phyloP scores from a whole-genome alignment of 768 basidiomycete species.

The Leccinum aurantiacum region DNA sequence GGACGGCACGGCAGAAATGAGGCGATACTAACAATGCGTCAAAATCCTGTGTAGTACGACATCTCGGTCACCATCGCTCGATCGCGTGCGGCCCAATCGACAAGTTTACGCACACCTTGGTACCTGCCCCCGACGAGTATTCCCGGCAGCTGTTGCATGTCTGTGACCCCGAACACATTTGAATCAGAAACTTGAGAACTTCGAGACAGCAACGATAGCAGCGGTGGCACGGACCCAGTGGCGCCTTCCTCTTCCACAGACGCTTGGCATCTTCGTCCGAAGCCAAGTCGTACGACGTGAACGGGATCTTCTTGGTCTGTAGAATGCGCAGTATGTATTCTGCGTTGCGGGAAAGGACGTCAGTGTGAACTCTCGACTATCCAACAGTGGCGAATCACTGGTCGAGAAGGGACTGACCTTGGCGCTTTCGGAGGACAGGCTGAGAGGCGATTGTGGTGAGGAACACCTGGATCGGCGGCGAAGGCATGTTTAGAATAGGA shows the following conservation, averaged over 20 bases:
- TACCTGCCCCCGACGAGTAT: constrained; percentile 76
- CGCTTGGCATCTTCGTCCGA: constrained; percentile 79
- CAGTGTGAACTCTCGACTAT: not conserved
- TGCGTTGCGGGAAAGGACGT: constrained; percentile 27
- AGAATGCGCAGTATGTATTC: constrained; percentile 81
- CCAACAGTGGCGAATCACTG: not conserved
- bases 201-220: not conserved
- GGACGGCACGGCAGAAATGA: not conserved
- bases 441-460: constrained; percentile 89
- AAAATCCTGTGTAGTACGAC: constrained; percentile 50
- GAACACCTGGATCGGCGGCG: constrained; percentile 80
- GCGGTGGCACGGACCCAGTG: constrained; percentile 45
- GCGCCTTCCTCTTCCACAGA: constrained; percentile 81
- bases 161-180: constrained; percentile 36
- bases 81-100: not conserved
- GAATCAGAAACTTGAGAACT: constrained; percentile 3
- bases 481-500: constrained; percentile 50
- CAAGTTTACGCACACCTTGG: constrained; percentile 60
- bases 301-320: constrained; percentile 84
- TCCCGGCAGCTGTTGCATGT: constrained; percentile 83
- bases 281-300: constrained; percentile 80
- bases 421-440: constrained; percentile 71
- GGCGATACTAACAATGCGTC: constrained; percentile 61
- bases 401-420: constrained; percentile 49
- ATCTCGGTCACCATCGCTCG: constrained; percentile 9